Evolutionary conservation across 208 protist genomes (phyloP).

Genomic region (Crithidia expoeki): DNA sequence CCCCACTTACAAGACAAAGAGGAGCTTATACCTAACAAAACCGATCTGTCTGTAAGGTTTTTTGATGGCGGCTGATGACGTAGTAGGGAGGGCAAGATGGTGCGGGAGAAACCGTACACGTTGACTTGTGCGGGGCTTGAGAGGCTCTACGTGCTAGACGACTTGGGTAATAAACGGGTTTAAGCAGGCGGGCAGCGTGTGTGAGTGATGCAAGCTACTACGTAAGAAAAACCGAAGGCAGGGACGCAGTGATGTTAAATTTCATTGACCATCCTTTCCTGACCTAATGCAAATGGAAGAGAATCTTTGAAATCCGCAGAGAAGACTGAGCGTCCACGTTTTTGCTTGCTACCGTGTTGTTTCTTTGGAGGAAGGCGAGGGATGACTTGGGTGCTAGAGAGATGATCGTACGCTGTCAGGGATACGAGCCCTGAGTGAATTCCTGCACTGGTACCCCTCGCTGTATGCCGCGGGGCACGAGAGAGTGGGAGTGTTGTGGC

Average conservation of each 20-base stretch:
- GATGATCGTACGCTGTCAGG: no score
- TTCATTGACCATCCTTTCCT: constrained; percentile 13
- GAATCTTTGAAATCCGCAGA: constrained; percentile 25
- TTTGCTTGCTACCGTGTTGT: not conserved
- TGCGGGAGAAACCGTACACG: no score
- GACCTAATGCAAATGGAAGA: constrained; percentile 5
- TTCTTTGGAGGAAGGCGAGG: not conserved
- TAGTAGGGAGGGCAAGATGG: constrained; percentile 9
- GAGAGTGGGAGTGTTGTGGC: no score
- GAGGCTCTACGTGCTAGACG: no score
- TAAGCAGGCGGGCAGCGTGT: not conserved
- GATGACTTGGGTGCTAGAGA: no score
- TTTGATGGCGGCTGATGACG: constrained; percentile 17
- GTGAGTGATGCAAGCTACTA: not conserved
- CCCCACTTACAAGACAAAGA: not conserved
- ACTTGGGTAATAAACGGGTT: no score
- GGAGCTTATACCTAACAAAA: no score
- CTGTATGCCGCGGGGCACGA: no score
- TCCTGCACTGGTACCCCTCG: no score
- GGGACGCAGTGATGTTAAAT: constrained; percentile 11
- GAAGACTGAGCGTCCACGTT: constrained; percentile 17
- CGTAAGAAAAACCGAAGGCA: no score
- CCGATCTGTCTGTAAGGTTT: not conserved
- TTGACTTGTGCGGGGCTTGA: no score
- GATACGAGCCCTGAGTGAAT: no score